Conservation (phyloP, 208 protist genomes). For the Lotmaria passim region DNA sequence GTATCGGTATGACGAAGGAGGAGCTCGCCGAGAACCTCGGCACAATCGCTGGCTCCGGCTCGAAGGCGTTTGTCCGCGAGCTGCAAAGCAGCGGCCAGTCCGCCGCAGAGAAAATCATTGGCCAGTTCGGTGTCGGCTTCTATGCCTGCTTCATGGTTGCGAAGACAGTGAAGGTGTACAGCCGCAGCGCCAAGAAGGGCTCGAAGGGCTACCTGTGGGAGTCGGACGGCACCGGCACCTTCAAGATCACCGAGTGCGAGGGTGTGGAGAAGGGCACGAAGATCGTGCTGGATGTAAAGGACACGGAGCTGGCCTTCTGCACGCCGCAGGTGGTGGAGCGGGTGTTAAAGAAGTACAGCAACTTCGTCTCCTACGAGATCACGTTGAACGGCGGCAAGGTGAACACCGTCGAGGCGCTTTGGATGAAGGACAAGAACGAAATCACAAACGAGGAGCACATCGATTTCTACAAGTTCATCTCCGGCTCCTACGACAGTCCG, state of each 20-base stretch:
- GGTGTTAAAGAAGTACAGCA: conserved; percentile 98
- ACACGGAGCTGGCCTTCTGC: conserved; percentile 94
- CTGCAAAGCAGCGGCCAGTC: conserved; percentile 76
- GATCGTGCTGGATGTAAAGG: conserved; percentile 97
- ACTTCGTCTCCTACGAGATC: conserved; percentile 97
- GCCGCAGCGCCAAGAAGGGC: conserved; percentile 83
- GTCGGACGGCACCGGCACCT: conserved; percentile 93
- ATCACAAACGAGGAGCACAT: conserved; percentile 96
- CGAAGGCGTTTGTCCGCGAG: conserved; percentile 90
- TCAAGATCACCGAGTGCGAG: conserved; percentile 94
- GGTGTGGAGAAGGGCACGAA: conserved; percentile 96
- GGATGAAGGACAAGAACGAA: conserved; percentile 94
- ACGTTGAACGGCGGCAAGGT: conserved; percentile 93
- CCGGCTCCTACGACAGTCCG: conserved; percentile 93
- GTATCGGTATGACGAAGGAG: conserved; percentile 97
- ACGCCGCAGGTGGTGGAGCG: conserved; percentile 92
- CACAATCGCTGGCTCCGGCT: conserved; percentile 92
- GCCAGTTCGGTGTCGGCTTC: conserved; percentile 98
- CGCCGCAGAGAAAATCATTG: conserved; percentile 92
- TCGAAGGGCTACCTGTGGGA: conserved; percentile 95
- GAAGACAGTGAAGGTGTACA: conserved; percentile 94
- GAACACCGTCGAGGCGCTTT: conserved; percentile 97
- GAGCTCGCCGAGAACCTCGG: conserved; percentile 97
- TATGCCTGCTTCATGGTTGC: conserved; percentile 98
- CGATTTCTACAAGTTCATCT: conserved; percentile 98